Base-by-base conservation (phyloP, 75 land plant species). In the Pinus taeda region DNA sequence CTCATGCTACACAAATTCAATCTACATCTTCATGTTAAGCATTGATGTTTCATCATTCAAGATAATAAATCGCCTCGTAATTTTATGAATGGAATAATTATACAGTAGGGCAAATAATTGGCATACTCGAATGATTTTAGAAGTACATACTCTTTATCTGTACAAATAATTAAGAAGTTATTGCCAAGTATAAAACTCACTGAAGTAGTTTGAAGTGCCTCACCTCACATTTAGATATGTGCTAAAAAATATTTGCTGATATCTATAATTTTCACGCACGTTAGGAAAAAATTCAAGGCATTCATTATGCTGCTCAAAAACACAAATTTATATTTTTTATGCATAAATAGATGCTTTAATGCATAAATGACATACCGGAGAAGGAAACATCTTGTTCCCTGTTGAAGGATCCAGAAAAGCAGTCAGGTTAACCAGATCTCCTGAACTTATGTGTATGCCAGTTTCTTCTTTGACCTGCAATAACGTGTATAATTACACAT, bases 381-480 rank as follows among this genome's bases (percentile, higher is more conserved):
- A 96, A 74, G 98, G 98, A 79, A 92, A 86, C 77, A 96, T 83
- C 79, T 79, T 93, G 82, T 84, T 76, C 62, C 98, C 99, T 39
- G 95, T 96, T 64, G 91, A 84, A 82, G 86, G 86, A 58, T 94
- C 93, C 81, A 96, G 78, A 78, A 96, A 85, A 69, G 88, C 85
- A 3, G 99, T 96, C 30, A 96, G 90, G 74, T 96, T 90, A 75
- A 96, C 83, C 79, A 96, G 83, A 72, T 94, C 90, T 36, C 87
- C 85, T 37, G 83, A 37, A 60, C 85, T 92, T 66, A 96, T 84
- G 42, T 82, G 84, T 21, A 96, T 88, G 9, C 99, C 98, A 69
- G 79, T 90, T 85, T 96, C 99, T 82, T 96, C 98, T 78, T 96
- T 90, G 62, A 96, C 93, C 99, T 96, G 83, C 75, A 80, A 80